Evolutionary conservation across 208 protist genomes (phyloP).

Genomic region (Crithidia sp.): DNA sequence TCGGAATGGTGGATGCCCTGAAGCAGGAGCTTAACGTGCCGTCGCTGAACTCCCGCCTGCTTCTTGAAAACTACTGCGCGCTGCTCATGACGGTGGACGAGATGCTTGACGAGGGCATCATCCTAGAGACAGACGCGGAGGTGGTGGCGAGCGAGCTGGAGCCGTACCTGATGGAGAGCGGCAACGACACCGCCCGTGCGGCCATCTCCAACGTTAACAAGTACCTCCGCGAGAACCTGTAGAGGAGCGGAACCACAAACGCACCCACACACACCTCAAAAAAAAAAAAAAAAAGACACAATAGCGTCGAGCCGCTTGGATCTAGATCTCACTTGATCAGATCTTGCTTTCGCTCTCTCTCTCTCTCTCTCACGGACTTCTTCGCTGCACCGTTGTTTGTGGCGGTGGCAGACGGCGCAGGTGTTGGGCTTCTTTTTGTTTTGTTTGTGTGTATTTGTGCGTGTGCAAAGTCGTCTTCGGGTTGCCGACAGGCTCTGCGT

Average conservation of each 20-base stretch:
- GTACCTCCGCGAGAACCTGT: slow-evolving; percentile 85
- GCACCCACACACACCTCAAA: not conserved
- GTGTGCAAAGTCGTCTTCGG: not conserved
- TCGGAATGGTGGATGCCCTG: slow-evolving; percentile 69
- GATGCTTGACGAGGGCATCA: slow-evolving; percentile 91
- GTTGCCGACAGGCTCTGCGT: not conserved
- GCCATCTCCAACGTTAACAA: slow-evolving; percentile 84
- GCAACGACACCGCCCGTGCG: slow-evolving; percentile 65
- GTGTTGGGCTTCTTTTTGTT: slow-evolving; percentile 10
- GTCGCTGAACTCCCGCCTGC: slow-evolving; percentile 46
- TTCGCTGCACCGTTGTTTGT: too few relatives aligned
- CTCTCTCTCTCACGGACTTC: not conserved
- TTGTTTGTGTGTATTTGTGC: slow-evolving; percentile 15
- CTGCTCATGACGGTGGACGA: slow-evolving; percentile 90
- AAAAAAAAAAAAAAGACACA: slow-evolving; percentile 4
- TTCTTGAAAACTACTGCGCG: slow-evolving; percentile 88
- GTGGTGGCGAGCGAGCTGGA: slow-evolving; percentile 63
- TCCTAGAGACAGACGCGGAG: slow-evolving; percentile 78
- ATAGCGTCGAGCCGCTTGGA: not conserved
- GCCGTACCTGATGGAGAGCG: slow-evolving; percentile 61
- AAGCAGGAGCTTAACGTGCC: slow-evolving; percentile 58
- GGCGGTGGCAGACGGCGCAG: too few relatives aligned
- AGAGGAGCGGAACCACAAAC: not conserved
- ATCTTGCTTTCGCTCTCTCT: not conserved
- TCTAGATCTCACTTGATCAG: too few relatives aligned